Evolutionary conservation across 352 stramenopile genomes (phyloP).

Genomic region (Phytophthora sojae): DNA sequence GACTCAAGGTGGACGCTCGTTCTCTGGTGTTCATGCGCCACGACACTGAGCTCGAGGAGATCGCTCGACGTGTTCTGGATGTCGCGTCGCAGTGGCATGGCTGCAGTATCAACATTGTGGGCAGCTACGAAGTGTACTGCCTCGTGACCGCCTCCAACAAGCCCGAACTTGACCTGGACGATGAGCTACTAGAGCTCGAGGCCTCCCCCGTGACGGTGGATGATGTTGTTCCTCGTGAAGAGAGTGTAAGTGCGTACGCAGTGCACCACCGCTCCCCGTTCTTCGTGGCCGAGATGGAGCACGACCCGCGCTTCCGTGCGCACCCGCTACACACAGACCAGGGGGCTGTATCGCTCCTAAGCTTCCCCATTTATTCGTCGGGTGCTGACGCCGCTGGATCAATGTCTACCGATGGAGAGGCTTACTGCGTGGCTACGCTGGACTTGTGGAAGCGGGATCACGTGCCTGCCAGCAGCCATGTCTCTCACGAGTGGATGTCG

Average conservation of each 20-base stretch:
- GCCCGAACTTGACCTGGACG: slow-evolving; percentile 38
- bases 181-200: slow-evolving; percentile 37
- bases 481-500: slow-evolving; percentile 69
- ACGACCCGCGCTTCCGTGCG: slow-evolving; percentile 70
- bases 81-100: slow-evolving; percentile 72
- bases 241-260: slow-evolving; percentile 74
- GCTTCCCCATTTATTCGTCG: slow-evolving; percentile 70
- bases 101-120: slow-evolving; percentile 75
- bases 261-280: slow-evolving; percentile 72
- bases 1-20: slow-evolving; percentile 66
- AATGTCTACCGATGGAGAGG: slow-evolving; percentile 8
- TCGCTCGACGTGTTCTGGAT: slow-evolving; percentile 57
- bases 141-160: slow-evolving; percentile 59
- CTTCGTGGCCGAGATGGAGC: slow-evolving; percentile 68
- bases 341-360: slow-evolving; percentile 67
- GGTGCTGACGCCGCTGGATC: slow-evolving; percentile 24
- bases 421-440: slow-evolving; percentile 69
- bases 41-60: slow-evolving; percentile 56
- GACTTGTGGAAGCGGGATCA: slow-evolving; percentile 72
- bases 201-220: slow-evolving; percentile 56
- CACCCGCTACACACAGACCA: slow-evolving; percentile 76
- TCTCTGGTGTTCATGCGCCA: slow-evolving; percentile 69
- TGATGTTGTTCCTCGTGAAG: slow-evolving; percentile 65
- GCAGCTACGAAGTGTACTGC: slow-evolving; percentile 69
- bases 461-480: slow-evolving; percentile 61